A percentile compares a stretch with the other conserved stretches of the same genome.
Evolutionary conservation across 2,329 filamentous ascomycete species (phyloP).

Genomic region (Aspergillus hiratsukae): DNA sequence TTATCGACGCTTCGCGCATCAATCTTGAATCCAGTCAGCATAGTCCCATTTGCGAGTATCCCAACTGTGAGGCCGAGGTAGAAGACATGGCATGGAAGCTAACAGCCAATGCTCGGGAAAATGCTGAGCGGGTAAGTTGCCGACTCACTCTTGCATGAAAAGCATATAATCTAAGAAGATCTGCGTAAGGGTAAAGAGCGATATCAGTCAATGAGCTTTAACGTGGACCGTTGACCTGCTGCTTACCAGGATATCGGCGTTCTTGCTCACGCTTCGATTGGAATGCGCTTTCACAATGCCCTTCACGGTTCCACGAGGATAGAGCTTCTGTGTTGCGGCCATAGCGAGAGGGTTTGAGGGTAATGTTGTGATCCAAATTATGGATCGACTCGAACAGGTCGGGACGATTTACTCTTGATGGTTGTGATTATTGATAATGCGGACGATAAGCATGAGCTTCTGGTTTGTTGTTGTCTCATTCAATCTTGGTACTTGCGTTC

Average conservation of each 20-base stretch:
- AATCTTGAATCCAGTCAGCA: constrained; percentile 48
- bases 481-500: too few species aligned
- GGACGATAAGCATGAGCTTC: not conserved
- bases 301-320: constrained; percentile 78
- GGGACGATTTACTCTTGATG: constrained; percentile 2
- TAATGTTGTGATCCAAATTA: not conserved
- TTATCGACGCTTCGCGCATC: constrained; percentile 73
- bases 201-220: not conserved
- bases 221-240: not conserved
- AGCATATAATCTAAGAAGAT: constrained; percentile 80
- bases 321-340: constrained; percentile 67
- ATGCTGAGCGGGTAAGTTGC: not conserved
- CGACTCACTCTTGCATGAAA: constrained; percentile 64
- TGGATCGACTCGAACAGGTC: not conserved
- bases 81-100: not conserved
- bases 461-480: too few species aligned
- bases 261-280: constrained; percentile 73
- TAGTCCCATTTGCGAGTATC: not conserved
- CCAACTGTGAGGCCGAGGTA: not conserved
- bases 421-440: not conserved
- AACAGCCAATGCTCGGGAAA: not conserved
- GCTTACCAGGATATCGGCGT: constrained; percentile 75
- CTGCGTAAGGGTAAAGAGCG: constrained; percentile 40
- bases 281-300: constrained; percentile 89
- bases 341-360: constrained; percentile 32